These are phyloP conservation scores for Basipetospora chlamydospora DNA, from an alignment of 2,329 filamentous ascomycete species.

Conservation along the genomic window DNA sequence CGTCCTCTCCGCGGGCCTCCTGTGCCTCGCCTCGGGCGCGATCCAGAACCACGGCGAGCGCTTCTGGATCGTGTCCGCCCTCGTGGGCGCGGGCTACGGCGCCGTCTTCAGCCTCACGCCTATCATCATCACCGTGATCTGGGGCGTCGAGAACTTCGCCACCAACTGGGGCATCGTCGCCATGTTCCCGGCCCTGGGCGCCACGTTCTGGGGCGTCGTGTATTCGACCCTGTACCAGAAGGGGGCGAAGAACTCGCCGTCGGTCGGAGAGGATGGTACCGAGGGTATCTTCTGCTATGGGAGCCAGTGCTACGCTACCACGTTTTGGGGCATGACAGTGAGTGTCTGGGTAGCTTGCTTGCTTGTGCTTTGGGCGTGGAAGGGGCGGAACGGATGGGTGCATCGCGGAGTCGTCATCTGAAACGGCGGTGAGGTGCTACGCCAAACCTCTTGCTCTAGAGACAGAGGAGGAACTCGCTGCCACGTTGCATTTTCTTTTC, in stretches of 20 bases:
- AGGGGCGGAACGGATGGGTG: constrained; percentile 61
- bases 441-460: too few relatives aligned
- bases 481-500: too few relatives aligned
- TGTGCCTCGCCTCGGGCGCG: constrained; percentile 61
- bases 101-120: constrained; percentile 81
- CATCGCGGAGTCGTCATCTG: constrained; percentile 56
- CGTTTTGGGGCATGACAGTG: constrained; percentile 74
- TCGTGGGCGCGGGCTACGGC: constrained; percentile 84
- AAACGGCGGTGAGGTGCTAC: too few relatives aligned
- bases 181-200: constrained; percentile 76
- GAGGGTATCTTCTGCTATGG: constrained; percentile 63
- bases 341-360: constrained; percentile 66
- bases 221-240: constrained; percentile 71
- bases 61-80: constrained; percentile 73
- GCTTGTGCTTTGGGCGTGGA: constrained; percentile 69
- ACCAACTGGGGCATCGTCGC: constrained; percentile 96
- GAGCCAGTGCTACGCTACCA: constrained; percentile 60
- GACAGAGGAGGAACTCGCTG: too few relatives aligned
- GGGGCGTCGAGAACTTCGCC: constrained; percentile 96
- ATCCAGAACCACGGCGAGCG: constrained; percentile 61
- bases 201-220: constrained; percentile 80
- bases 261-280: constrained; percentile 16
- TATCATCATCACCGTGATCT: constrained; percentile 90
- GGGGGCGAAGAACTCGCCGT: constrained; percentile 33
- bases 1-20: constrained; percentile 60